These are phyloP conservation scores for Sporothrix pseudoabietina DNA, from an alignment of 2,329 filamentous ascomycete species.

Conservation along the genomic window DNA sequence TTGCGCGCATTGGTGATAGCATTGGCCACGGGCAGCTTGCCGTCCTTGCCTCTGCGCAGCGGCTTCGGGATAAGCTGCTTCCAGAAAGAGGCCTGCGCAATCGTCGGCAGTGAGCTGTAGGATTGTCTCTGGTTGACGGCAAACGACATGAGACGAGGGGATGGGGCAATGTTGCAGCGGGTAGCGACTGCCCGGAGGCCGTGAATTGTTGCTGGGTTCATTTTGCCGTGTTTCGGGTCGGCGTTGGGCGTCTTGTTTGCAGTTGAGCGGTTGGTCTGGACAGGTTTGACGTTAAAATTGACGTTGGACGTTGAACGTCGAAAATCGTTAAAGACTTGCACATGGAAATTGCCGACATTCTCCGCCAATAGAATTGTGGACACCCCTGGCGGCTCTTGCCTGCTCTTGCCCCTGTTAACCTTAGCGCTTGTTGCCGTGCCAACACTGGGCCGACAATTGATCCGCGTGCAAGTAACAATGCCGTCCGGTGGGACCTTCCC, in stretches of 20 bases:
- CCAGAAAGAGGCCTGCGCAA: conserved; percentile 61
- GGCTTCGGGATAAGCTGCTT: conserved; percentile 68
- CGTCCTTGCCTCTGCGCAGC: conserved; percentile 51
- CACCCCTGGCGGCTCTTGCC: neutral
- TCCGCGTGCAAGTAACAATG: conserved; percentile 30
- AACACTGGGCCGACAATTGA: conserved; percentile 32
- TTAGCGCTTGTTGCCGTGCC: conserved; percentile 31
- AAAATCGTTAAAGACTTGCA: neutral
- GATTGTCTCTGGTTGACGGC: neutral
- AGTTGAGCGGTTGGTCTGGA: neutral
- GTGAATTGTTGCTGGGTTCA: neutral
- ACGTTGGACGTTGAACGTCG: conserved; percentile 6
- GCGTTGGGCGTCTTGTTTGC: neutral
- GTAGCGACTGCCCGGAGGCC: neutral
- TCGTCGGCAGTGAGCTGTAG: conserved; percentile 37
- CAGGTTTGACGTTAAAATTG: neutral
- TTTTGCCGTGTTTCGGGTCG: neutral
- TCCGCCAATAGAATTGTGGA: conserved; percentile 27
- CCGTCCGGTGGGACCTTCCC: neutral
- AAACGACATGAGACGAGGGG: neutral
- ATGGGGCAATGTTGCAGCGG: neutral
- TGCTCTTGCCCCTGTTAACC: neutral
- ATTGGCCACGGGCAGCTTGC: conserved; percentile 39
- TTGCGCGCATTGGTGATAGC: conserved; percentile 46
- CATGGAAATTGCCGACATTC: conserved; percentile 21